Percentiles rank a stretch among this genome's conserved stretches.
These are phyloP conservation scores for Solanum tacnaense DNA, from an alignment of 257 asterid species.

Conservation along the genomic window DNA sequence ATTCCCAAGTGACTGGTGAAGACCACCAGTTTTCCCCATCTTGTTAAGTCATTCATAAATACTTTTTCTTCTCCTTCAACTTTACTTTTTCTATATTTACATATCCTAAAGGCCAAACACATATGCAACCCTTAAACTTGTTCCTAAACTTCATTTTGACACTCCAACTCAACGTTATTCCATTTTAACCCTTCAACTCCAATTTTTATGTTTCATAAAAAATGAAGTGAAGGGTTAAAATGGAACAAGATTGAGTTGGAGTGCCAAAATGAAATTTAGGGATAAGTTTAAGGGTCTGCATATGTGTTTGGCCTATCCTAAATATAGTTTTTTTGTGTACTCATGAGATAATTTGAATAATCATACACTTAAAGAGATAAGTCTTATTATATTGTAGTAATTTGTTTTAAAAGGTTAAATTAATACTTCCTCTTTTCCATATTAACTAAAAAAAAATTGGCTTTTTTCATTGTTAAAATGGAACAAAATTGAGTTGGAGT, in stretches of 20 bases:
- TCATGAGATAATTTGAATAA: background rate
- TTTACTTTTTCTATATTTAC: background rate
- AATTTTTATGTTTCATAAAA: no score
- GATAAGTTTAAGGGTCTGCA: no score
- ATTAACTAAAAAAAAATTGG: no score
- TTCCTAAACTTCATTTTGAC: no score
- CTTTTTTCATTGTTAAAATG: no score
- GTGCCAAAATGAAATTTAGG: no score
- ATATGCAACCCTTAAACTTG: no score
- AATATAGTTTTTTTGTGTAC: background rate
- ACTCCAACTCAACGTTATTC: no score
- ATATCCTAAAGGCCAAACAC: background rate
- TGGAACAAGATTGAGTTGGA: no score
- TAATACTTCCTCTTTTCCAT: background rate
- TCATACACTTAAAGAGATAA: background rate
- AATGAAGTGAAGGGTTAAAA: no score
- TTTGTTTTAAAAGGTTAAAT: background rate
- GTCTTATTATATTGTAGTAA: background rate
- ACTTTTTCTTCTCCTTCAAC: background rate
- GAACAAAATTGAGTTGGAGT: no score
- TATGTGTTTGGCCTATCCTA: background rate
- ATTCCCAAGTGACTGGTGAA: background rate
- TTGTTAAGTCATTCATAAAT: conserved; percentile 3
- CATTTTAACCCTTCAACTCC: no score
- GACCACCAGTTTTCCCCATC: background rate